These are phyloP conservation scores for Cordia subcordata DNA, from an alignment of 257 asterid genomes.

Conservation along the genomic window DNA sequence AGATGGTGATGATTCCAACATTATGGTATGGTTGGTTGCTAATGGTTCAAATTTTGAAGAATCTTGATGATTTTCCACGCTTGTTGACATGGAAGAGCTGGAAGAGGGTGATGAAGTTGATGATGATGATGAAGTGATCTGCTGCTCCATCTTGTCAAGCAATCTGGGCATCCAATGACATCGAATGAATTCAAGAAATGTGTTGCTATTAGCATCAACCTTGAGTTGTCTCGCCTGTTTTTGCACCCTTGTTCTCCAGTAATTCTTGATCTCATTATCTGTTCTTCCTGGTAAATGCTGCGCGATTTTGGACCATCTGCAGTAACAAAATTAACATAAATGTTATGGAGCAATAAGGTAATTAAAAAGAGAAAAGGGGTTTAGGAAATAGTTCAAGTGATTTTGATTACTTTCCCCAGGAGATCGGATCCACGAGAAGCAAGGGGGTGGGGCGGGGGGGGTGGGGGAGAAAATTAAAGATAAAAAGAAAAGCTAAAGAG, in stretches of 20 bases:
- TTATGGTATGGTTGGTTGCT: constrained; percentile 18
- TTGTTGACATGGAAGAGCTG: constrained; percentile 19
- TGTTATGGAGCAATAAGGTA: not conserved
- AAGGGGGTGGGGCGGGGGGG: no score
- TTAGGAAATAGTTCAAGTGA: no score
- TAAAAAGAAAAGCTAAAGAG: not conserved
- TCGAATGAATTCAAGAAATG: constrained; percentile 60
- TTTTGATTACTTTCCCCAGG: no score
- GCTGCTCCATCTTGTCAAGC: constrained; percentile 51
- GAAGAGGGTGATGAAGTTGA: constrained; percentile 19
- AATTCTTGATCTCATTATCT: constrained; percentile 80
- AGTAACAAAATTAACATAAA: not conserved
- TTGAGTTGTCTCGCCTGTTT: constrained; percentile 81
- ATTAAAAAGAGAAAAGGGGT: not conserved
- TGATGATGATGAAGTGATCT: constrained; percentile 30
- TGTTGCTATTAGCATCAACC: constrained; percentile 67
- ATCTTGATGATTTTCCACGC: constrained; percentile 29
- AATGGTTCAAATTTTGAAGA: constrained; percentile 15
- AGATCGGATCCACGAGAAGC: no score
- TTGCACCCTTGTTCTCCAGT: constrained; percentile 89
- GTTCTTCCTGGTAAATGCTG: constrained; percentile 79
- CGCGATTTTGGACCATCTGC: constrained; percentile 86
- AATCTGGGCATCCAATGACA: constrained; percentile 68
- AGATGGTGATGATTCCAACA: constrained; percentile 4
- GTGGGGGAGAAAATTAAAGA: not conserved